Evolutionary conservation across 495 filamentous ascomycete genomes (phyloP), one percentile per base, ranked within the genome.

Genomic region (Endocarpon pusillum): DNA sequence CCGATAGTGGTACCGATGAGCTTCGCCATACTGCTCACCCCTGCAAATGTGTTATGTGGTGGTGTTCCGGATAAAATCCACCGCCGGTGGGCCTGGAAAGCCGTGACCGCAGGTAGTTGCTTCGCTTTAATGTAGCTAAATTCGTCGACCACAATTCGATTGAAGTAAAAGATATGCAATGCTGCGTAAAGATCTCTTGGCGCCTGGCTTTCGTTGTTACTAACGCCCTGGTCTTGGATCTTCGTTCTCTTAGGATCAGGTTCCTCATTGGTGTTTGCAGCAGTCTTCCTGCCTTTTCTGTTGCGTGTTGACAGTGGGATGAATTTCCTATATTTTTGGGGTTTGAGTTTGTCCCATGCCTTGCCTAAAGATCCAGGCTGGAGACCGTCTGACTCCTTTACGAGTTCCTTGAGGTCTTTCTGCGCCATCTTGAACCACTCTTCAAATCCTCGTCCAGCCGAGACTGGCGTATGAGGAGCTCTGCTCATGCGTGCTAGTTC

Each of bases 11-110:
- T 39, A 3, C 66, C 62, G 3, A 83, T 34, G 14, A 73, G 54
- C 1, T 48, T 44, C 2, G 69, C 71, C 21, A 77, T 69, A 3
- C 48, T 54, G 28, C 73, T 73, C 16, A 80, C 50, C 32, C 77
- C 71, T 9, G 56, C 55, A 35, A 80, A 71, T 26, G 67, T 62
- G 3, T 51, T 51, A 0, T 77, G 46, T 1, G 58, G 57, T 0
- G 76, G 78, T 1, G 78, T 83, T 2, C 69, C 78, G 0, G 76
- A 81, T 1, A 83, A 49, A 16, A 77, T 55, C 78, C 78, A 83
- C 36, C 66, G 69, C 7, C 66, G 64, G 29, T 57, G 53, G 18
- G 69, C 61, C 4, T 59, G 38, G 1, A 72, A 35, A 1, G 44
- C 41, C 1, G 48, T 36, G 3, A 70, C 35, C 3, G 52, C 36